Evolutionary conservation across 2,329 filamentous ascomycete genomes (phyloP).

Genomic region (Periconia digitata): DNA sequence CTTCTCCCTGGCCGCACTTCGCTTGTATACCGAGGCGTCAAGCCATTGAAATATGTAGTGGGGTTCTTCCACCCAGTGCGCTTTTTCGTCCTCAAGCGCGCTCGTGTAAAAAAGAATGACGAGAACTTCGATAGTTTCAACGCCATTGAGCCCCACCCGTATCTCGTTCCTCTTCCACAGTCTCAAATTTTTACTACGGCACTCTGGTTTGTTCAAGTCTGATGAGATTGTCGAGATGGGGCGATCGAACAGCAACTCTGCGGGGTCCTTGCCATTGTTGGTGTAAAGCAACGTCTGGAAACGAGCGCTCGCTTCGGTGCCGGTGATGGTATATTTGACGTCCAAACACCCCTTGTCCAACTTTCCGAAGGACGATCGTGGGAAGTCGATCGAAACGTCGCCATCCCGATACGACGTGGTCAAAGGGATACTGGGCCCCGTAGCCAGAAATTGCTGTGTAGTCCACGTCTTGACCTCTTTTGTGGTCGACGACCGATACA

Average conservation of each 20-base stretch:
- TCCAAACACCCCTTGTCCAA: slow-evolving; percentile 29
- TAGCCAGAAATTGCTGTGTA: slow-evolving; percentile 32
- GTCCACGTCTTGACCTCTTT: slow-evolving; percentile 27
- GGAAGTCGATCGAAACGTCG: slow-evolving; percentile 35
- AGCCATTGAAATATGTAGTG: slow-evolving; percentile 37
- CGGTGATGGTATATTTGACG: slow-evolving; percentile 31
- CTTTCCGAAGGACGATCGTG: slow-evolving; percentile 25
- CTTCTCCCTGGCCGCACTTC: slow-evolving; percentile 18
- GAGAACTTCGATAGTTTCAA: slow-evolving; percentile 20
- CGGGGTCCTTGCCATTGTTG: slow-evolving; percentile 30
- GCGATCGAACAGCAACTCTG: slow-evolving; percentile 30
- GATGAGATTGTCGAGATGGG: slow-evolving; percentile 26
- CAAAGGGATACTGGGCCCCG: slow-evolving; percentile 32
- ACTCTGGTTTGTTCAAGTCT: slow-evolving; percentile 31
- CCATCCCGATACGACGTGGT: slow-evolving; percentile 30
- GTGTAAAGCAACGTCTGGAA: slow-evolving; percentile 37
- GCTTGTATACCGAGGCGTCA: slow-evolving; percentile 23
- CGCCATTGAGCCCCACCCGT: slow-evolving; percentile 15
- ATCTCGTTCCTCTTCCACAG: slow-evolving; percentile 29
- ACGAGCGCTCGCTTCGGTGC: slow-evolving; percentile 14
- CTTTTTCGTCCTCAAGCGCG: slow-evolving; percentile 25
- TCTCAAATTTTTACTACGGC: slow-evolving; percentile 31
- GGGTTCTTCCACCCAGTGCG: slow-evolving; percentile 39
- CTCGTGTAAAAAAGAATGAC: slow-evolving; percentile 35
- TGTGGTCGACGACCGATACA: slow-evolving; percentile 21